Evolutionary conservation across 2,329 filamentous ascomycete species (phyloP).

Genomic region (Calonectria hongkongensis): DNA sequence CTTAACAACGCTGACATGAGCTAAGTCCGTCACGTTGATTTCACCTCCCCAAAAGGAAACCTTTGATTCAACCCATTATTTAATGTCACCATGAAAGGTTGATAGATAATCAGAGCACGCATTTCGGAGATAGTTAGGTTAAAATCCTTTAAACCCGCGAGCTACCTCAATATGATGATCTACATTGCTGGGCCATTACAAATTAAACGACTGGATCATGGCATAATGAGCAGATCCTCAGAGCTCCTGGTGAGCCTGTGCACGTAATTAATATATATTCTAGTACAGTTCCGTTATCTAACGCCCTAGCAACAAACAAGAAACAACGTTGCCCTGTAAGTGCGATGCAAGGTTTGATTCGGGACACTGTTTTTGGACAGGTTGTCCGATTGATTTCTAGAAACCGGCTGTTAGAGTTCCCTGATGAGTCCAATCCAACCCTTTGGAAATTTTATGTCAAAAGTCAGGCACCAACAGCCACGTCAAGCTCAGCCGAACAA

Average conservation of each 20-base stretch:
- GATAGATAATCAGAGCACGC: neutral
- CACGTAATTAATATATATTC: too few species aligned
- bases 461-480: neutral
- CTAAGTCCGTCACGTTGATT: neutral
- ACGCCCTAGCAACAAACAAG: too few species aligned
- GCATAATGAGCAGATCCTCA: neutral
- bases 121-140: neutral
- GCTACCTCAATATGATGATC: neutral
- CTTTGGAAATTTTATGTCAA: neutral
- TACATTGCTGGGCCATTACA: neutral
- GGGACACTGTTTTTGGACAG: slow-evolving; percentile 8
- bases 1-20: neutral
- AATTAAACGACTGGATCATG: too few species aligned
- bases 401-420: neutral
- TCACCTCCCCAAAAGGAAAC: neutral
- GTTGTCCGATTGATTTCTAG: neutral
- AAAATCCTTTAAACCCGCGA: neutral
- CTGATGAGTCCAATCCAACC: neutral
- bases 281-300: too few species aligned
- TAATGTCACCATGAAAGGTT: neutral
- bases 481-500: neutral
- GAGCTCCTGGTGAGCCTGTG: too few species aligned
- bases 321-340: too few species aligned
- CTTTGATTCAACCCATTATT: neutral
- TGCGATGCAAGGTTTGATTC: neutral